Evolutionary conservation across 305 asterid species (phyloP).

Genomic region (Rubia peregrina): DNA sequence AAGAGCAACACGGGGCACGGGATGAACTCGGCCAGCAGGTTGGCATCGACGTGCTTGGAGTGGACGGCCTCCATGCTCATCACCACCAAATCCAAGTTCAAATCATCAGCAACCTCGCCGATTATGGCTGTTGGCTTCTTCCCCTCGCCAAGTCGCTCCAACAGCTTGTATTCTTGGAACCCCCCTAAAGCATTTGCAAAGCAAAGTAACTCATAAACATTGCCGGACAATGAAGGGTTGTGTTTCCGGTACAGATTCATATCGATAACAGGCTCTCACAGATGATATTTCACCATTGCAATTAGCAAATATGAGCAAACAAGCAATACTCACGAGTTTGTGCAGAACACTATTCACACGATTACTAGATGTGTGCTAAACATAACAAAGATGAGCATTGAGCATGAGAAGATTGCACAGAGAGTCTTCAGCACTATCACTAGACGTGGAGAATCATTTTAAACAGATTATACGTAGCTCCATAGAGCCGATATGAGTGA

Average conservation of each 20-base stretch:
- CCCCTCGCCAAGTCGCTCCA: slow-evolving; percentile 88
- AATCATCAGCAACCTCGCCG: slow-evolving; percentile 90
- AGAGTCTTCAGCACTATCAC: background rate
- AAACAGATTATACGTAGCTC: background rate
- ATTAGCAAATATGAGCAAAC: background rate
- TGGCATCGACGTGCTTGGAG: slow-evolving; percentile 89
- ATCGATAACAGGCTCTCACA: background rate
- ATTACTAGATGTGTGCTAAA: too few relatives aligned
- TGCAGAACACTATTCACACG: background rate
- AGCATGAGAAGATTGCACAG: background rate
- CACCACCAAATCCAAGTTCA: slow-evolving; percentile 82
- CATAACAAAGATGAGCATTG: background rate
- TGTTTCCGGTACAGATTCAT: background rate
- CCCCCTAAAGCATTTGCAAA: slow-evolving; percentile 41
- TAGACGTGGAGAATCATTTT: background rate
- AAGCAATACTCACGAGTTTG: background rate
- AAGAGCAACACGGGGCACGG: slow-evolving; percentile 90
- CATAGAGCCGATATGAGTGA: background rate
- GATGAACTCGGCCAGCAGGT: slow-evolving; percentile 84
- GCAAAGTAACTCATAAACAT: background rate
- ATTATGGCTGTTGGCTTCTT: slow-evolving; percentile 83
- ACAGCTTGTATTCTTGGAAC: slow-evolving; percentile 66
- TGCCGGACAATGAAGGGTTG: background rate
- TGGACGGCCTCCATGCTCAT: slow-evolving; percentile 97
- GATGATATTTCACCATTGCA: background rate